These are phyloP conservation scores for Lachnellula suecica DNA, from an alignment of 2,329 filamentous ascomycete genomes.

Conservation along the genomic window DNA sequence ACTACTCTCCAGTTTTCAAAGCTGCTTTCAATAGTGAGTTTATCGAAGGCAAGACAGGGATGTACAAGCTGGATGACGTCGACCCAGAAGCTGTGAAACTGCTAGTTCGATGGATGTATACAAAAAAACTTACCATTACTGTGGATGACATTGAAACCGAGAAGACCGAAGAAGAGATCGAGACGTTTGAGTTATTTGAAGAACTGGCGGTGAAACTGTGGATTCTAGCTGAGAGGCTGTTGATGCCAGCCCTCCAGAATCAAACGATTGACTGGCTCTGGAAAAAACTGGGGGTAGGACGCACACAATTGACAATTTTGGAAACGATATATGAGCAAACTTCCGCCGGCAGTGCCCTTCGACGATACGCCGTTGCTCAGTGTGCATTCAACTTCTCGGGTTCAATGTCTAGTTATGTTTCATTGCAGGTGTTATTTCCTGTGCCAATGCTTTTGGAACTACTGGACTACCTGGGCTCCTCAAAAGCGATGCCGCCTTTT, in stretches of 20 bases:
- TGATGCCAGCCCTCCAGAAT: constrained; percentile 9
- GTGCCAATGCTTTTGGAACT: too few relatives aligned
- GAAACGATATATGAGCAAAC: background rate
- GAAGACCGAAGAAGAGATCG: background rate
- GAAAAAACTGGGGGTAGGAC: background rate
- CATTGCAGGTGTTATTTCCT: too few relatives aligned
- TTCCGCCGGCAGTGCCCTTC: background rate
- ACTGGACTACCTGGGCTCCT: too few relatives aligned
- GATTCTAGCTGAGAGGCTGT: too few relatives aligned
- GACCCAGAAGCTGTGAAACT: background rate
- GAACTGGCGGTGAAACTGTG: background rate
- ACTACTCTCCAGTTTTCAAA: constrained; percentile 6
- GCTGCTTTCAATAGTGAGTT: constrained; percentile 6
- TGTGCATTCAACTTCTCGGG: background rate
- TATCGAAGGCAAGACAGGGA: constrained; percentile 6
- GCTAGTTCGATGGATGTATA: constrained; percentile 11
- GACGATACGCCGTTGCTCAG: background rate
- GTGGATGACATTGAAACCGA: too few relatives aligned
- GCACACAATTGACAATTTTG: background rate
- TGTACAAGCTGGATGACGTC: constrained; percentile 3
- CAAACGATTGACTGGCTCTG: background rate
- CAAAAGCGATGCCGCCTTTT: too few relatives aligned
- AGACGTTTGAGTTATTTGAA: background rate
- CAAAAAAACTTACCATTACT: background rate
- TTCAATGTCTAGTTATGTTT: too few relatives aligned